These are phyloP conservation scores for Cicer chorassanicum DNA, from an alignment of 306 rosid species.

Conservation along the genomic window DNA sequence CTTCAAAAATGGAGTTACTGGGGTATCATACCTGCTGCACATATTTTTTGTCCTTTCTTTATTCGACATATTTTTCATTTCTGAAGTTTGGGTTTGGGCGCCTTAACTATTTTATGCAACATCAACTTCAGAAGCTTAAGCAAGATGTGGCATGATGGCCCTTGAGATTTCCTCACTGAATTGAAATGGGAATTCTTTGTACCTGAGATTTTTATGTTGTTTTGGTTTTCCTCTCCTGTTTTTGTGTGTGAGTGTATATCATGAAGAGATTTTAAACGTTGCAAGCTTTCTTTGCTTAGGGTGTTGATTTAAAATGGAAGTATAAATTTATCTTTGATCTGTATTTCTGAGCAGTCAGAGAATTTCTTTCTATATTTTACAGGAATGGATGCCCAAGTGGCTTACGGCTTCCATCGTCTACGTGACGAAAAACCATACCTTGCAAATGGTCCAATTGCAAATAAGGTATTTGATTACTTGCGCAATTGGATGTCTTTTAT, in stretches of 20 bases:
- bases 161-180: conserved; percentile 29
- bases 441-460: conserved; percentile 91
- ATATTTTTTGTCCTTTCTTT: conserved; percentile 6
- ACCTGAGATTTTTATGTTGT: conserved; percentile 22
- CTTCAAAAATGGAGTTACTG: conserved; percentile 35
- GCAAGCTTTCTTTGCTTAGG: conserved; percentile 26
- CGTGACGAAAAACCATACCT: conserved; percentile 91
- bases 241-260: neutral
- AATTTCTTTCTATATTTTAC: conserved; percentile 46
- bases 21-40: conserved; percentile 27
- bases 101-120: conserved; percentile 30
- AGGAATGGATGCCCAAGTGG: conserved; percentile 99
- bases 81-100: conserved; percentile 25
- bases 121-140: conserved; percentile 31
- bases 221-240: conserved; percentile 22
- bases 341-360: conserved; percentile 10
- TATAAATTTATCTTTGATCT: conserved; percentile 22
- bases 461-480: conserved; percentile 65
- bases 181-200: conserved; percentile 31
- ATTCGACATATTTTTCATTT: neutral
- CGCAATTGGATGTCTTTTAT: conserved; percentile 11
- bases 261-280: conserved; percentile 15
- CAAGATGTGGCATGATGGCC: conserved; percentile 19
- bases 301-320: conserved; percentile 22
- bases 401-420: conserved; percentile 93